Conservation (phyloP, 2,329 filamentous ascomycete genomes). For the Diaporthe sp. region DNA sequence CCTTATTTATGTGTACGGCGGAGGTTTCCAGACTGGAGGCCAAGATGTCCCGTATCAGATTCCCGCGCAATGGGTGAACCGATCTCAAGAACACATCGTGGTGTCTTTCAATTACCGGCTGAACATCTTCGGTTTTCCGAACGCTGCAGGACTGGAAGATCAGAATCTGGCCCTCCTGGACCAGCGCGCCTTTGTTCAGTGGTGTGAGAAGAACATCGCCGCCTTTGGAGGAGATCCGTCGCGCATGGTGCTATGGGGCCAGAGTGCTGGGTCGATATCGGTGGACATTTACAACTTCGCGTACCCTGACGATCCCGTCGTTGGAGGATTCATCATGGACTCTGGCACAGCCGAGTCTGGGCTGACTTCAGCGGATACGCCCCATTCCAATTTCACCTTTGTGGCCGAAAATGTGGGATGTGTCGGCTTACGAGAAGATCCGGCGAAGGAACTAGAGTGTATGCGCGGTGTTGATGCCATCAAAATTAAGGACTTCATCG, state of each 20-base stretch:
- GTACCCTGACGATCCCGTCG: conserved; percentile 47
- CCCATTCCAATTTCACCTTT: conserved; percentile 49
- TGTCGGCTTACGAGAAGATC: conserved; percentile 42
- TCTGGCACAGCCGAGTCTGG: conserved; percentile 40
- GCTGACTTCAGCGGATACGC: conserved; percentile 17
- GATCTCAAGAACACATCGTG: conserved; percentile 54
- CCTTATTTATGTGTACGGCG: conserved; percentile 36
- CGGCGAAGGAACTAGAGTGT: conserved; percentile 47
- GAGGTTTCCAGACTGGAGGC: conserved; percentile 47
- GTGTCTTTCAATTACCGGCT: conserved; percentile 53
- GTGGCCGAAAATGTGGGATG: conserved; percentile 49
- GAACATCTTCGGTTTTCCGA: conserved; percentile 48
- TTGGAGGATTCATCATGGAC: conserved; percentile 39
- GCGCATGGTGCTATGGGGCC: conserved; percentile 52
- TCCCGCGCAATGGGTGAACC: conserved; percentile 55
- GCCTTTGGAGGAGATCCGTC: conserved; percentile 58
- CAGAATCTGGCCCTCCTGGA: conserved; percentile 42
- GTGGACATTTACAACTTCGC: conserved; percentile 47
- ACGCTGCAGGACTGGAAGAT: conserved; percentile 45
- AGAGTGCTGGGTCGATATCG: conserved; percentile 46
- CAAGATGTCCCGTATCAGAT: conserved; percentile 57
- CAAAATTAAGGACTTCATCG: conserved; percentile 48
- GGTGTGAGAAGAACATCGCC: conserved; percentile 56
- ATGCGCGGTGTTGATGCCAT: conserved; percentile 48
- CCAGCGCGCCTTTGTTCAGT: conserved; percentile 46